These are phyloP conservation scores for Hyphodiscus sp. DNA, from an alignment of 2,329 filamentous ascomycete species.

Conservation along the genomic window DNA sequence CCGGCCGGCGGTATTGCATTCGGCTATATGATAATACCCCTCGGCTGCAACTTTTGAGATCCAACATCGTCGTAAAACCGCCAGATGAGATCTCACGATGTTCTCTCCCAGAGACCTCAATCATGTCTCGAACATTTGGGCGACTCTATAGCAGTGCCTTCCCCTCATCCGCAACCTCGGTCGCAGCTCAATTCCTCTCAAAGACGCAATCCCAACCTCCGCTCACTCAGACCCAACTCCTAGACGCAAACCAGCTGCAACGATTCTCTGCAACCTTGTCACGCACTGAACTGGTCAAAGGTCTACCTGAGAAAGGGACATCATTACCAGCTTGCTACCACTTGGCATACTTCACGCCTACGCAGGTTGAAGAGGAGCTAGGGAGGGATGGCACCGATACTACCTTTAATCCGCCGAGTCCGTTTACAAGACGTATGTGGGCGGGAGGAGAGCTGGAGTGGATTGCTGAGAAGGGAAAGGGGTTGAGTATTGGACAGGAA, in stretches of 20 bases:
- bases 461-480: conserved; percentile 31
- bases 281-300: conserved; percentile 30
- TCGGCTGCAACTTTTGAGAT: background rate
- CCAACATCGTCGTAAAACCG: background rate
- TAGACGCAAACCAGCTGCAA: conserved; percentile 59
- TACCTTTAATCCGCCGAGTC: conserved; percentile 51
- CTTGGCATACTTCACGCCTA: conserved; percentile 57
- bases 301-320: conserved; percentile 10
- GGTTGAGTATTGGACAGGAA: conserved; percentile 46
- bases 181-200: conserved; percentile 36
- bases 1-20: background rate
- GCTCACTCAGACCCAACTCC: conserved; percentile 40
- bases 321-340: conserved; percentile 42
- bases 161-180: conserved; percentile 25
- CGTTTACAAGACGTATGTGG: conserved; percentile 63
- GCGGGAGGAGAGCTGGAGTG: conserved; percentile 55
- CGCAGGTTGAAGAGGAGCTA: conserved; percentile 45
- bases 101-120: background rate
- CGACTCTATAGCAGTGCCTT: conserved; percentile 14
- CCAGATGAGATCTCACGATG: background rate
- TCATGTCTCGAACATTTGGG: conserved; percentile 15
- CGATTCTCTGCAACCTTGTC: conserved; percentile 53
- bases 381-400: conserved; percentile 55
- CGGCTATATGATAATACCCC: background rate
- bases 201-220: conserved; percentile 37